Evolutionary conservation across 441 rosid species (phyloP), one percentile per base, ranked within the genome.

Genomic region (Gossypium aridum): DNA sequence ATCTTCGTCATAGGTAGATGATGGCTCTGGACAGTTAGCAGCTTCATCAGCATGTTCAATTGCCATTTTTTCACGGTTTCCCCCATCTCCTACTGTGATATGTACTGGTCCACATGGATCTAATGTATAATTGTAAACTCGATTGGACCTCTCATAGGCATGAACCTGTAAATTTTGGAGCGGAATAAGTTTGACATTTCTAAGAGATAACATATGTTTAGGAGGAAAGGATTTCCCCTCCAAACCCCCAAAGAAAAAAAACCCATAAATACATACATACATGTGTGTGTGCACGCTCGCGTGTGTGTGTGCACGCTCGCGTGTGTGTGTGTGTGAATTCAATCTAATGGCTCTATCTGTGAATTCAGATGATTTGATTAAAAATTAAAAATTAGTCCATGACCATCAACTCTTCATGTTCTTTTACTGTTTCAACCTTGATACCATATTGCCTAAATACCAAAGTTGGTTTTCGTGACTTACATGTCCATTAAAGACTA

Each of bases 121-220:
- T 53, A 86, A 76, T 14, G 79, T 73, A 75, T 83, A 86, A 70
- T 85, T 85, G 73, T 85, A 88, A 47, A 88, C 92, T 75, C 88
- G 72, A 80, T 90, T 88, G 3, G 90, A 86, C 45, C 94, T 82
- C 83, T 90, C 94, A 56, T 90, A 88, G 57, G 92, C 94, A 79
- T 88, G 87, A 70, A 90, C 88, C 92, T 90, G 47, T 54, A 16
- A 64, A 34, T 7, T 2, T 65, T 74, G 45, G 13, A 56, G 49
- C 74, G 57, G 34, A 56, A 37, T 28, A 53, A 28, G 17, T 53
- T 16, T 16, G 14, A 68, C 8, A 53, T 26, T 2, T 20, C 61
- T 0, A 8, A n/a, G 25, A 69, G 2, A 69, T 10, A 16, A 16
- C 2, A 26, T 8, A 69, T 6, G 13, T 69, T 69, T 69, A 16